Evolutionary conservation across 768 basidiomycete genomes (phyloP), one percentile per base, ranked within the genome.

Genomic region (Phanerodontia chrysosporium): DNA sequence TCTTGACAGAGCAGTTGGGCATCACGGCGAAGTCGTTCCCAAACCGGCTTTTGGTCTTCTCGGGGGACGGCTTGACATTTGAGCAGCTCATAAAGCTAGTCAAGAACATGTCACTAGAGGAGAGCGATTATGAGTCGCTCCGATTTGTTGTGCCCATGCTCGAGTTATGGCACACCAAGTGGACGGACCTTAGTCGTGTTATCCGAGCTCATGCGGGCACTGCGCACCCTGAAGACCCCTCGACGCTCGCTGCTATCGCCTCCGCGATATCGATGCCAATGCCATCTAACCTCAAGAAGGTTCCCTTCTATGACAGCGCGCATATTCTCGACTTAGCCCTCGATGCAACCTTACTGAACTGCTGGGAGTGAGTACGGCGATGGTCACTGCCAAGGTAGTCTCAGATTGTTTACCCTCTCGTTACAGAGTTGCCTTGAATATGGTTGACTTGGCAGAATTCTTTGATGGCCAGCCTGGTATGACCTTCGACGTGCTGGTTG

Each of bases 81-180:
- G 60, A 65, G 13, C 32, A 27, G 24, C n/a, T 65, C 10, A 10
- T 48, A 1, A 30, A 51, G 28, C 14, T 61, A 3, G 49, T 54
- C 42, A 55, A 63, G 45, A 51, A 49, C 24, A 39, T 65, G 44
- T 45, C 30, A n/a, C 12, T 21, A 2, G 54, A 53, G 16, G 57
- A 22, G 52, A 63, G 54, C 24, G 61, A 66, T 14, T 69, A 69
- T 42, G 32, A 68, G 6, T 64, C 63, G 5, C 62, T 71, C 18
- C 55, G 63, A 9, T 65, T 62, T 55, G 27, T 71, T 3, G 29
- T 63, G n/a, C 66, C 69, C 12, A 36, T 71, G 3, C 70, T 72
- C 7, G 65, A 72, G 55, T 49, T 72, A 0, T 73, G 72, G 71
- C 72, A 73, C 51, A 67, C 70, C 0, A 66, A 69, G 58, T 74